A percentile compares a stretch with the other conserved stretches of the same genome.
These are phyloP conservation scores for Ustilago hordei DNA, from an alignment of 1,284 basidiomycete genomes.

Conservation along the genomic window DNA sequence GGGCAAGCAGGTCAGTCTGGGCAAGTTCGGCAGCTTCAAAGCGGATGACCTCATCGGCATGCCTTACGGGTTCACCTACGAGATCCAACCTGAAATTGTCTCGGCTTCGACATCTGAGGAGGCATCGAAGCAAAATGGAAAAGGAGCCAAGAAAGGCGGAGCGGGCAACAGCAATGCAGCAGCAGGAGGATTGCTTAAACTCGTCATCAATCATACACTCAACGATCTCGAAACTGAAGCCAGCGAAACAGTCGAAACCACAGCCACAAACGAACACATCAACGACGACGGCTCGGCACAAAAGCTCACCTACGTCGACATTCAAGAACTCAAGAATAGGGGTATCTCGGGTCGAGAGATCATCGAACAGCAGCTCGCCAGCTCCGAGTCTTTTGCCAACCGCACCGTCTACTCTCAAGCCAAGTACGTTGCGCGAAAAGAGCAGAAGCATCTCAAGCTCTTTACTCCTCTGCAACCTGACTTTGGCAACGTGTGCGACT, in stretches of 20 bases:
- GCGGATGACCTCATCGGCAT: slow-evolving; percentile 66
- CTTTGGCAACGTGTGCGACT: slow-evolving; percentile 86
- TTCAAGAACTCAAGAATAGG: slow-evolving; percentile 65
- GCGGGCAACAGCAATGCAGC: not conserved
- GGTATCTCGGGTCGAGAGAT: slow-evolving; percentile 66
- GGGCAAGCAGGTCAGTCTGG: slow-evolving; percentile 62
- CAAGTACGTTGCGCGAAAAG: slow-evolving; percentile 66
- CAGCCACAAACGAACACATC: slow-evolving; percentile 69
- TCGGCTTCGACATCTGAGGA: slow-evolving; percentile 5
- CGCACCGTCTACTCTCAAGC: slow-evolving; percentile 65
- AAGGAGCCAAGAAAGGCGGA: slow-evolving; percentile 15
- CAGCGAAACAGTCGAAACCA: slow-evolving; percentile 56
- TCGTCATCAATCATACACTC: slow-evolving; percentile 54
- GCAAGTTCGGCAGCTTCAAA: slow-evolving; percentile 68
- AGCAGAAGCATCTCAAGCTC: slow-evolving; percentile 78
- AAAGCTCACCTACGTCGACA: slow-evolving; percentile 66
- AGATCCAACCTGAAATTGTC: slow-evolving; percentile 49
- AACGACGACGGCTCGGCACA: slow-evolving; percentile 66
- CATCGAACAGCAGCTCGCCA: slow-evolving; percentile 60
- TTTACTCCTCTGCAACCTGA: slow-evolving; percentile 92
- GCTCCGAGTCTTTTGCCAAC: slow-evolving; percentile 57
- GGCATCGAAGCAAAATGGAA: slow-evolving; percentile 8
- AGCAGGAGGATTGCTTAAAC: slow-evolving; percentile 25
- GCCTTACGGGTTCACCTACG: slow-evolving; percentile 68
- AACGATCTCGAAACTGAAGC: slow-evolving; percentile 46